Conservation (phyloP, 2,329 filamentous ascomycete species). For the Epichloe aotearoae region DNA sequence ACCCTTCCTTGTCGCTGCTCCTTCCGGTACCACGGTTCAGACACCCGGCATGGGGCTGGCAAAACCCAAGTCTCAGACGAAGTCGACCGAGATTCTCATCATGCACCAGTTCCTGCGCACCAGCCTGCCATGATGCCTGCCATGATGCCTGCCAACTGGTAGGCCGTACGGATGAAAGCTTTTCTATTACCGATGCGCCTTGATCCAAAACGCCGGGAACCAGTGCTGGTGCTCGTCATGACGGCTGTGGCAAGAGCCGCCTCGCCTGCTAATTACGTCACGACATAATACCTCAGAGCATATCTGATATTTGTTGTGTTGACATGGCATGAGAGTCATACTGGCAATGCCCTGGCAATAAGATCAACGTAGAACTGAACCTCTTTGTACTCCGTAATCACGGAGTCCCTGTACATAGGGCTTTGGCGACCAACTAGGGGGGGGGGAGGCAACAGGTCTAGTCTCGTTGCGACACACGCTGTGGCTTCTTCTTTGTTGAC, state of each 20-base stretch:
- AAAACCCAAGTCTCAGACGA: not conserved
- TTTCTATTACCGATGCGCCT: no score
- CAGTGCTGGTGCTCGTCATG: not conserved
- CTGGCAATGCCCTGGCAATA: not conserved
- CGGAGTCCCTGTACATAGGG: no score
- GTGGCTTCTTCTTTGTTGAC: slow-evolving; percentile 1
- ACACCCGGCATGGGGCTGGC: not conserved
- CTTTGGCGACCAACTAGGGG: not conserved
- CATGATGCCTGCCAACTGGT: no score
- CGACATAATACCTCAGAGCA: not conserved
- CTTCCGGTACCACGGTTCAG: slow-evolving; percentile 4
- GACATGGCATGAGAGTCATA: not conserved
- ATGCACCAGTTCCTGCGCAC: no score
- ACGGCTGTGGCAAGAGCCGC: not conserved
- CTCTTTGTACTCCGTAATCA: not conserved
- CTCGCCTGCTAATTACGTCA: not conserved
- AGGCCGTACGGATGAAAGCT: no score
- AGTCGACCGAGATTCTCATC: not conserved
- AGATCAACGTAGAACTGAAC: no score
- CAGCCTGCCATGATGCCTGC: no score
- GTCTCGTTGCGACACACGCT: not conserved
- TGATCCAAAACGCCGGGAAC: not conserved
- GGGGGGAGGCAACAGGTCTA: not conserved
- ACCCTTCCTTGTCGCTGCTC: slow-evolving; percentile 5
- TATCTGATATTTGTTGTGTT: not conserved